phyloP scores from a whole-genome alignment of 768 basidiomycete species.

The Mycena leptocephala region DNA sequence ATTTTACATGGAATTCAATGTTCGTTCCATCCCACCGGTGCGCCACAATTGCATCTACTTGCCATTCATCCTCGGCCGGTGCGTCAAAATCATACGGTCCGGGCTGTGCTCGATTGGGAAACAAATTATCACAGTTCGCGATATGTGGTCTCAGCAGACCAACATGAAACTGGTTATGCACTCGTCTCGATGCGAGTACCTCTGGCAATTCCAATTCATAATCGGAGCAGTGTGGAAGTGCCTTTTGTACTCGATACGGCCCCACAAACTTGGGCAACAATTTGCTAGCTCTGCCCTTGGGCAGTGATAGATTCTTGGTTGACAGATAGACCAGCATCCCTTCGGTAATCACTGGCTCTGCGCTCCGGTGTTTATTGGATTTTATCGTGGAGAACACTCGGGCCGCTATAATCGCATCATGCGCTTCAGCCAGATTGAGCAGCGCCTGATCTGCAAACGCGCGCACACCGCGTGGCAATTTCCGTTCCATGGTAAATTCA shows the following conservation, averaged over 20 bases:
- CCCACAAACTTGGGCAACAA: slow-evolving; percentile 49
- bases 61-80: slow-evolving; percentile 51
- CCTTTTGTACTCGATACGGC: slow-evolving; percentile 32
- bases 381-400: slow-evolving; percentile 34
- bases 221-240: no score
- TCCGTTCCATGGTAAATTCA: not conserved
- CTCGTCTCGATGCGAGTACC: no score
- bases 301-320: slow-evolving; percentile 52
- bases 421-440: not conserved
- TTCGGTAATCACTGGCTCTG: slow-evolving; percentile 27
- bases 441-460: not conserved
- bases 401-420: slow-evolving; percentile 47
- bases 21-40: slow-evolving; percentile 37
- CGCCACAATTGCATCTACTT: slow-evolving; percentile 52
- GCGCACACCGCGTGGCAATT: not conserved
- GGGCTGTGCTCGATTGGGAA: slow-evolving; percentile 47
- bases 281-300: slow-evolving; percentile 50
- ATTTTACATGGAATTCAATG: slow-evolving; percentile 44
- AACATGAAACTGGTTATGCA: no score
- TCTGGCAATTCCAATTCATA: no score
- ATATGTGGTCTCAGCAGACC: slow-evolving; percentile 53
- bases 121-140: slow-evolving; percentile 50
- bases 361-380: slow-evolving; percentile 28
- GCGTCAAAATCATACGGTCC: slow-evolving; percentile 56
- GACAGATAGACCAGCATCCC: no score